Conservation (phyloP, 1,139 yeast species). For the Suhomyces choctaworum region DNA sequence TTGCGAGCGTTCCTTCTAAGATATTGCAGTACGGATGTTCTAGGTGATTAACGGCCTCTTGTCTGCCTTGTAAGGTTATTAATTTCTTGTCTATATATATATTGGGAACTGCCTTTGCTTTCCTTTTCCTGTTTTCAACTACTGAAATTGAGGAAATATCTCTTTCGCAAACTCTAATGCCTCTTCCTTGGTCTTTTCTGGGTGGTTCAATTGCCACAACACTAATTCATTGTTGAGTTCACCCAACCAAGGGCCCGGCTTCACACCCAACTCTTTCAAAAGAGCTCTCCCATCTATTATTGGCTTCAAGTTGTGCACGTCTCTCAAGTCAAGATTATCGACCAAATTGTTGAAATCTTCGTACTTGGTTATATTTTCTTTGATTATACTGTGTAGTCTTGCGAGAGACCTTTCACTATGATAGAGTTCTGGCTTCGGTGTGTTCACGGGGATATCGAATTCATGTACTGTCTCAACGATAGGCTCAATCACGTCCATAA, state of each 20-base stretch:
- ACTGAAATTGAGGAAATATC: conserved; percentile 2
- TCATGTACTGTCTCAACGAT: conserved; percentile 2
- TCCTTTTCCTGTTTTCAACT: too few relatives aligned
- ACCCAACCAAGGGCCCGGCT: conserved; percentile 87
- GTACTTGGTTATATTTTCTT: conserved; percentile 26
- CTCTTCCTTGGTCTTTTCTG: conserved; percentile 51
- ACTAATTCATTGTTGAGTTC: conserved; percentile 54
- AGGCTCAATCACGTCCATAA: conserved; percentile 26
- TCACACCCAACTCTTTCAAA: conserved; percentile 47
- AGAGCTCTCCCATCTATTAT: conserved; percentile 71
- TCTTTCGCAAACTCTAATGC: conserved; percentile 49
- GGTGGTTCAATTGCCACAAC: conserved; percentile 76
- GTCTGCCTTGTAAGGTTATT: too few relatives aligned
- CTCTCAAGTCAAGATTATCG: conserved; percentile 30
- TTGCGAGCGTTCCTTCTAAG: too few relatives aligned
- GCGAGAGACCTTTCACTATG: conserved; percentile 5
- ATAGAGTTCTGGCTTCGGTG: conserved; percentile 16
- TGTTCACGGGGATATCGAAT: conserved; percentile 7
- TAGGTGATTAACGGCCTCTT: too few relatives aligned
- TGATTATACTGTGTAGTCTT: conserved; percentile 9
- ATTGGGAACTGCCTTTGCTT: too few relatives aligned
- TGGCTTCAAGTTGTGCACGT: conserved; percentile 51
- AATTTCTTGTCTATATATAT: too few relatives aligned
- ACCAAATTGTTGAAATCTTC: conserved; percentile 32
- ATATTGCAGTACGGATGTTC: too few relatives aligned